Percentiles rank a stretch among this genome's conserved stretches.
Conservation (phyloP, 345 rosid genomes). For the Rhizophora mangle region DNA sequence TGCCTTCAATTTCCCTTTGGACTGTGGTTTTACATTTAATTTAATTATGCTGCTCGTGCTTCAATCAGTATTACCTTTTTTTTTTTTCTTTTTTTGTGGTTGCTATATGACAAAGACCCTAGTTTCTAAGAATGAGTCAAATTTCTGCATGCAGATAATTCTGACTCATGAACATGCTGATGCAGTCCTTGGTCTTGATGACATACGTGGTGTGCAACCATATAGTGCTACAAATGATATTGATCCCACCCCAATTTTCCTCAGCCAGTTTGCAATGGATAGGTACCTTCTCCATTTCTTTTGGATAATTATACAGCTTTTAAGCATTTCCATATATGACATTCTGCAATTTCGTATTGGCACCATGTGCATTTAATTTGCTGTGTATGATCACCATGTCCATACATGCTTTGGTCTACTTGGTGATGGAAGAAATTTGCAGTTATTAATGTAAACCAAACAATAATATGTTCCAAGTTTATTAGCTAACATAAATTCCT, state of each 20-base stretch:
- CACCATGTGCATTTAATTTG: neutral
- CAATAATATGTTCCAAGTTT: neutral
- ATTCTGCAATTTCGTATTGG: neutral
- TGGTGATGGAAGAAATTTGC: neutral
- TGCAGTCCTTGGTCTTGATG: conserved; percentile 98
- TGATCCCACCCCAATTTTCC: conserved; percentile 72
- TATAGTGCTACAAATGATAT: conserved; percentile 81
- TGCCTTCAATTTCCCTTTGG: no score
- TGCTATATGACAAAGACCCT: no score
- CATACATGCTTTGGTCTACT: neutral
- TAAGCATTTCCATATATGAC: neutral
- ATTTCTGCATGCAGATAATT: conserved; percentile 60
- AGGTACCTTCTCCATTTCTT: conserved; percentile 45
- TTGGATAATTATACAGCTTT: neutral
- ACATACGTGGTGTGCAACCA: conserved; percentile 85
- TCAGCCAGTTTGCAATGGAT: conserved; percentile 72
- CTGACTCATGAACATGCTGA: conserved; percentile 99
- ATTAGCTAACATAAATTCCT: neutral
- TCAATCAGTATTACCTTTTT: no score
- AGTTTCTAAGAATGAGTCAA: neutral
- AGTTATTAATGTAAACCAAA: no score
- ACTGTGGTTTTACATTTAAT: neutral
- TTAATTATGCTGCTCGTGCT: neutral
- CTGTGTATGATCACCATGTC: neutral
- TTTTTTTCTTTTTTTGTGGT: no score